Evolutionary conservation across 306 rosid genomes (phyloP).

Genomic region (Pyrus communis): DNA sequence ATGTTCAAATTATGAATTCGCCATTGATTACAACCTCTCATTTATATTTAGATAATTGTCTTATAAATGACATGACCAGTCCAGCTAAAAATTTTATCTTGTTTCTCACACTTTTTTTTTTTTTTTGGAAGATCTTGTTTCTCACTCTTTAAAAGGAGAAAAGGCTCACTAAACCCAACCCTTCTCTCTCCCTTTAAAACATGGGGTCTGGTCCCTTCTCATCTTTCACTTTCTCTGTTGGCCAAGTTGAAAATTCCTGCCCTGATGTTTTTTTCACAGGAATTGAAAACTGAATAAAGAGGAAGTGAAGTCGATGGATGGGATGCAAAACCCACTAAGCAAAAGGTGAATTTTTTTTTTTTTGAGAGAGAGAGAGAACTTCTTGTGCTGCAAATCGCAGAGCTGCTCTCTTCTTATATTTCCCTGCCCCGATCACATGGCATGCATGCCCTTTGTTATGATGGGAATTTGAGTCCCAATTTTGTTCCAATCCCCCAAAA

Average conservation of each 20-base stretch:
- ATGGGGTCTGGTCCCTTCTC: slow-evolving; percentile 11
- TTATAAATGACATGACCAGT: background rate
- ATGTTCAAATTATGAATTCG: no score
- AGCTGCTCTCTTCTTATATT: slow-evolving; percentile 7
- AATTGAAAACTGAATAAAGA: slow-evolving; percentile 10
- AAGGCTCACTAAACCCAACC: slow-evolving; percentile 11
- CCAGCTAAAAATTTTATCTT: background rate
- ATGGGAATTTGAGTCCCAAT: slow-evolving; percentile 20
- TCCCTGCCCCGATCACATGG: slow-evolving; percentile 38
- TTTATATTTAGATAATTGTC: no score
- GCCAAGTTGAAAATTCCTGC: slow-evolving; percentile 26
- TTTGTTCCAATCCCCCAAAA: background rate
- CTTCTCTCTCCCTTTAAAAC: slow-evolving; percentile 3
- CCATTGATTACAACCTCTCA: no score
- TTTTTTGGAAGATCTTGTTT: background rate
- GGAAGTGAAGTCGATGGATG: background rate
- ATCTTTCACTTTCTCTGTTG: slow-evolving; percentile 26
- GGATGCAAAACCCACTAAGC: slow-evolving; percentile 15
- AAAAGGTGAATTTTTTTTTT: background rate
- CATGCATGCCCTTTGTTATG: slow-evolving; percentile 23
- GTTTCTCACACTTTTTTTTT: slow-evolving; percentile 11
- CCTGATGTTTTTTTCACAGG: slow-evolving; percentile 15
- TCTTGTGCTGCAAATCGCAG: slow-evolving; percentile 20
- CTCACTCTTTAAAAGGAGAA: slow-evolving; percentile 10
- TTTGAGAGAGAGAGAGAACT: background rate